phyloP scores from a whole-genome alignment of 2,329 filamentous ascomycete species.

The Exophiala mesophila region DNA sequence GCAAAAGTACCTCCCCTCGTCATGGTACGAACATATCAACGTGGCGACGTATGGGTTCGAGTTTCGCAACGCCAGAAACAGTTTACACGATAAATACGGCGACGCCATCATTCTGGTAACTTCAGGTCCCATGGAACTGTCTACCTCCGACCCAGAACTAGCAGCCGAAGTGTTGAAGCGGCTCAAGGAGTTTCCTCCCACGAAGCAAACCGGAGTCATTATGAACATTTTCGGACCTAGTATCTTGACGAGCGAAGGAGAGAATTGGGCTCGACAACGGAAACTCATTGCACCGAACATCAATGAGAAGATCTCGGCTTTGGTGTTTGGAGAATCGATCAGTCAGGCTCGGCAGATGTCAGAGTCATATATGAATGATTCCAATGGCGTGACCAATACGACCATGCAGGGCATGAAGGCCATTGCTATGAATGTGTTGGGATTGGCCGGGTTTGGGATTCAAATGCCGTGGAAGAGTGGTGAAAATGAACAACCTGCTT shows the following conservation, averaged over 20 bases:
- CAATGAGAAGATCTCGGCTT: constrained; percentile 34
- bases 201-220: constrained; percentile 27
- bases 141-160: constrained; percentile 31
- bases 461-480: constrained; percentile 28
- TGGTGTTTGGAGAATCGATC: constrained; percentile 34
- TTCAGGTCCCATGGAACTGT: constrained; percentile 24
- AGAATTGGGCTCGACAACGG: constrained; percentile 34
- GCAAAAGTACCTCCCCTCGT: constrained; percentile 27
- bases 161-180: constrained; percentile 31
- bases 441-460: constrained; percentile 33
- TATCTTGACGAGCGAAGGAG: constrained; percentile 29
- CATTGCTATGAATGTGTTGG: constrained; percentile 38
- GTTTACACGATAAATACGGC: constrained; percentile 29
- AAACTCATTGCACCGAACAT: constrained; percentile 35
- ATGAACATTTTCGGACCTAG: constrained; percentile 35
- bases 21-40: constrained; percentile 27
- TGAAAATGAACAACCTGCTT: constrained; percentile 17
- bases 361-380: constrained; percentile 27
- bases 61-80: constrained; percentile 27
- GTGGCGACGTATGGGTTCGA: constrained; percentile 33
- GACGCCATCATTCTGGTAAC: constrained; percentile 33
- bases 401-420: constrained; percentile 29
- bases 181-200: constrained; percentile 34
- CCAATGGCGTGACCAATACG: constrained; percentile 26
- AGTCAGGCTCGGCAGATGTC: constrained; percentile 32